Evolutionary conservation across 805 yeast genomes (phyloP).

Genomic region (Lipomyces sp.): DNA sequence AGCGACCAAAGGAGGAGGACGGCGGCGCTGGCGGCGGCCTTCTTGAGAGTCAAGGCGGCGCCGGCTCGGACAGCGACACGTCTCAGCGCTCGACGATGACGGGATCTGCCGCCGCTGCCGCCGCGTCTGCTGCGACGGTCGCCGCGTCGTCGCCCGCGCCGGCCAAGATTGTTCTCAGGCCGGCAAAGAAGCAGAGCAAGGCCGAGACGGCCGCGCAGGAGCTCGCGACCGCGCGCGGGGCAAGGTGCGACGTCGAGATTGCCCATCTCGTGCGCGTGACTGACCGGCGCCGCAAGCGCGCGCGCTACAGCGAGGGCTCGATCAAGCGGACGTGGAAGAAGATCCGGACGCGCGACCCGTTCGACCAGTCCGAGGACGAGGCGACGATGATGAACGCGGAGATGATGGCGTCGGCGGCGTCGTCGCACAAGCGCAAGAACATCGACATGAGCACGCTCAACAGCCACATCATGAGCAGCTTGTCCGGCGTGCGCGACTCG

Average conservation of each 20-base stretch:
- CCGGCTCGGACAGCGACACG: background rate
- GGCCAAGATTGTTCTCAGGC: slow-evolving; percentile 4
- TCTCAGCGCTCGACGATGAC: background rate
- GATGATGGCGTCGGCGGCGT: slow-evolving; percentile 29
- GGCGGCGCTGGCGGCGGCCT: background rate
- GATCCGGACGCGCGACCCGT: slow-evolving; percentile 36
- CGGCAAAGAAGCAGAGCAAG: slow-evolving; percentile 5
- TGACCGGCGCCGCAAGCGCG: slow-evolving; percentile 29
- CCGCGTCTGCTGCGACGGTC: background rate
- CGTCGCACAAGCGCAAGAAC: slow-evolving; percentile 25
- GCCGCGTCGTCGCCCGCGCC: background rate
- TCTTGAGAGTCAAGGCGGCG: too few species aligned
- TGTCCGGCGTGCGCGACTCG: slow-evolving; percentile 16
- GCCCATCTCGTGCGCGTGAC: slow-evolving; percentile 29
- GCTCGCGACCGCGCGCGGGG: slow-evolving; percentile 12
- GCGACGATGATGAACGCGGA: slow-evolving; percentile 22
- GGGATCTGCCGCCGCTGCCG: background rate
- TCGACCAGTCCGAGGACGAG: slow-evolving; percentile 40
- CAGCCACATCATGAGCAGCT: slow-evolving; percentile 17
- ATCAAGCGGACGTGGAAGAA: slow-evolving; percentile 33
- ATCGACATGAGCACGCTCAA: slow-evolving; percentile 18
- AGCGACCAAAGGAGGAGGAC: slow-evolving; percentile 3
- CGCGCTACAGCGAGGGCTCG: slow-evolving; percentile 32
- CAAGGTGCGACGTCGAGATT: slow-evolving; percentile 29
- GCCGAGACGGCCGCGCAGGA: slow-evolving; percentile 22